phyloP scores from a whole-genome alignment of 208 protist genomes.

The Wallacemonas collosoma region DNA sequence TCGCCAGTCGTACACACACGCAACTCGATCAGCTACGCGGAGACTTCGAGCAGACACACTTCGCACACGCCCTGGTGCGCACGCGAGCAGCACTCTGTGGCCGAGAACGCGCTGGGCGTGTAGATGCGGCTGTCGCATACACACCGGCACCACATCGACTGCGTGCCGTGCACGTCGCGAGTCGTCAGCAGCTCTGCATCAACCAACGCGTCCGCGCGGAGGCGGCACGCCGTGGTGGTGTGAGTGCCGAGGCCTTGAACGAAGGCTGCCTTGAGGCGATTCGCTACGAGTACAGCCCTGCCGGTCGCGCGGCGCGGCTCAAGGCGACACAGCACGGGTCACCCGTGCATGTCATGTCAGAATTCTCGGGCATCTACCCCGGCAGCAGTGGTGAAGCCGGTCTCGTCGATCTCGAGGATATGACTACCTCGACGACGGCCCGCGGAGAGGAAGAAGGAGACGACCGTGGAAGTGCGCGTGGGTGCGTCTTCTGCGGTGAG shows the following conservation, averaged over 20 bases:
- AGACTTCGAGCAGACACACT: slow-evolving; percentile 88
- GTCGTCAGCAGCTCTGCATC: slow-evolving; percentile 91
- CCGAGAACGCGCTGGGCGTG: too few species aligned
- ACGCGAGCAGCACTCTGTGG: background rate
- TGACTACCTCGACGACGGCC: too few species aligned
- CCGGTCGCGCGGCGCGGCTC: slow-evolving; percentile 38
- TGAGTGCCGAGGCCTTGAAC: slow-evolving; percentile 73
- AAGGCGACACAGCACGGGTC: too few species aligned
- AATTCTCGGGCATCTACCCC: background rate
- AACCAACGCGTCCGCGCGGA: slow-evolving; percentile 54
- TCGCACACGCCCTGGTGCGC: slow-evolving; percentile 46
- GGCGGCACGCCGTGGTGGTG: slow-evolving; percentile 26
- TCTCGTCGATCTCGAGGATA: too few species aligned
- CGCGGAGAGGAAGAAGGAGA: too few species aligned
- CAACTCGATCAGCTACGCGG: slow-evolving; percentile 94
- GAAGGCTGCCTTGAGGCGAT: slow-evolving; percentile 94
- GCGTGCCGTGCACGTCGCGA: slow-evolving; percentile 85
- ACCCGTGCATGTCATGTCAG: too few species aligned
- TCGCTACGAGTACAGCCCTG: slow-evolving; percentile 55
- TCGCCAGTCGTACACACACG: slow-evolving; percentile 95
- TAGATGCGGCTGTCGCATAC: too few species aligned
- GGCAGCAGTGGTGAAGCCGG: background rate
- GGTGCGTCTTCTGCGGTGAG: slow-evolving; percentile 45
- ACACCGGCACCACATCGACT: slow-evolving; percentile 26
- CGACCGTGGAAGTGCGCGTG: slow-evolving; percentile 21